A percentile compares a stretch with the other conserved stretches of the same genome.
Evolutionary conservation across 306 rosid genomes (phyloP).

Genomic region (Comarum palustre): DNA sequence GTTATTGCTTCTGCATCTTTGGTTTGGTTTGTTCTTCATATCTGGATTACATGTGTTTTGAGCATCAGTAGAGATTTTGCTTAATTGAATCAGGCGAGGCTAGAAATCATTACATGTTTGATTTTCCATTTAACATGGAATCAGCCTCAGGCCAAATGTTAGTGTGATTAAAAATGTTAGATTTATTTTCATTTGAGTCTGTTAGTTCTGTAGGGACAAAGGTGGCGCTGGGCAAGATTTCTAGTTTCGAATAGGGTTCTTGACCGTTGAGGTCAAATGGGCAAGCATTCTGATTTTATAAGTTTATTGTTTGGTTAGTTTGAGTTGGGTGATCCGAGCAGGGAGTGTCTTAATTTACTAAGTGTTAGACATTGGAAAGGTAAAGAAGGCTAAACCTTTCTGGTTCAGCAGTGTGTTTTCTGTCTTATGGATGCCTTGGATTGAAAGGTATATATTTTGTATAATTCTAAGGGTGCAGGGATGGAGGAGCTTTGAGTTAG

Average conservation of each 20-base stretch:
- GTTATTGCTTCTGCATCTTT: constrained; percentile 1
- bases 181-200: neutral
- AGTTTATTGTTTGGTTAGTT: neutral
- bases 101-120: neutral
- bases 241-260: neutral
- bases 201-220: neutral
- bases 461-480: neutral
- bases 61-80: neutral
- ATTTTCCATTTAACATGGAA: neutral
- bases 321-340: neutral
- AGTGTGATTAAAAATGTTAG: neutral
- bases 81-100: neutral
- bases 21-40: neutral
- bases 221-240: neutral
- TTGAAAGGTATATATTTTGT: neutral
- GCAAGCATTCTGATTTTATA: neutral
- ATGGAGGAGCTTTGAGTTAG: neutral
- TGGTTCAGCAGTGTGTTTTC: neutral
- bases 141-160: neutral
- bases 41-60: neutral
- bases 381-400: neutral
- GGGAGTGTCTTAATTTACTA: neutral
- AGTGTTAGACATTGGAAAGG: neutral
- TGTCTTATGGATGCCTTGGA: neutral
- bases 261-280: neutral